Evolutionary conservation across 2,329 filamentous ascomycete genomes (phyloP), one percentile per base, ranked within the genome.

Genomic region (Ascosphaera apis): DNA sequence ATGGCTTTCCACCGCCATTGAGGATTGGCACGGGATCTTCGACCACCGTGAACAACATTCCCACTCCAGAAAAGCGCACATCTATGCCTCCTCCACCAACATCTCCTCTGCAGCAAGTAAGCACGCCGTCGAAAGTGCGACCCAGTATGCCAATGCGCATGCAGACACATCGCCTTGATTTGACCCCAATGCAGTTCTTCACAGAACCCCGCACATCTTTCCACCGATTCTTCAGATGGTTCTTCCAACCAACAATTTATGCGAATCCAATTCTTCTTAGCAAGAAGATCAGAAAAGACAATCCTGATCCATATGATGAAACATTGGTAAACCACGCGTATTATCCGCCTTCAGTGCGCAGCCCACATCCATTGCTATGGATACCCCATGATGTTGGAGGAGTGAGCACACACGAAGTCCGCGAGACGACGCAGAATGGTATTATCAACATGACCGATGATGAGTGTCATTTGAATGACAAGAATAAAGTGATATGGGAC

Each of bases 401-500:
- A 3, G 67, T 91, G 27, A 81, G 74, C 37, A 65, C 63, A 43
- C 74, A 84, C 48, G 81, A 91, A 53, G 62, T 88, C 23, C 61
- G 63, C n/a, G 74, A 83, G 42, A 81, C 77, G 1, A 62, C 63
- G 44, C 65, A 66, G 41, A 28, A 28, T 28, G 25, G 25, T 8
- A 62, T 74, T n/a, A 77, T 82, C 28, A 69, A 69, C 0, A 86
- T 86, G 36, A 86, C 78, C 0, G 81, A 92, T 48, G 73, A 80
- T 42, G 74, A 71, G 3, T 78, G 76, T 32, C 65, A 63, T 37
- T 52, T 84, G 31, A 63, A 76, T 48, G 75, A 76, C 45, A 76
- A 77, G 58, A 76, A 75, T 51, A 69, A 68, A 41, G 58, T 75
- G 31, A 55, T 64, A 9, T 72, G 69, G 67, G 65, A 71, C 48